phyloP scores from a whole-genome alignment of 495 filamentous ascomycete species.

The Penicillium riverlandense region DNA sequence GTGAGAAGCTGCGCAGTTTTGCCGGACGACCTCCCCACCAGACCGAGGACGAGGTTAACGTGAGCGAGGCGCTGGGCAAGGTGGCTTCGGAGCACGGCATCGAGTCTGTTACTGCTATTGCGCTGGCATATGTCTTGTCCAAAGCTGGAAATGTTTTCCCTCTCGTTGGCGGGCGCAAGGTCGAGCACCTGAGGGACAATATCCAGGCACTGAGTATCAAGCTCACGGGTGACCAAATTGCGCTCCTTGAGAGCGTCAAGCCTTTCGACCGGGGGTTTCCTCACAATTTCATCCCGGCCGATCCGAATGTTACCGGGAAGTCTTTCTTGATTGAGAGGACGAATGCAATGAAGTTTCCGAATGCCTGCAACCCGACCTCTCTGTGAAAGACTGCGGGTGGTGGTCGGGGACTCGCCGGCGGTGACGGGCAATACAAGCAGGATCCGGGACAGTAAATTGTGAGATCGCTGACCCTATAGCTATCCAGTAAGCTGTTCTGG shows the following conservation, averaged over 20 bases:
- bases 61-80: conserved; percentile 50
- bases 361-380: too few relatives aligned
- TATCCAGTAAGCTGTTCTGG: too few relatives aligned
- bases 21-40: conserved; percentile 23
- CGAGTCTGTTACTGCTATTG: conserved; percentile 28
- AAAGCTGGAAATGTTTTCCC: conserved; percentile 65
- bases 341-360: too few relatives aligned
- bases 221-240: conserved; percentile 51
- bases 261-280: conserved; percentile 58
- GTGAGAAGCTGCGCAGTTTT: conserved; percentile 19
- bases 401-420: too few relatives aligned
- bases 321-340: too few relatives aligned
- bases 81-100: conserved; percentile 48
- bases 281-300: conserved; percentile 22
- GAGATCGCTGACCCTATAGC: too few relatives aligned
- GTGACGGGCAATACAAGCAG: too few relatives aligned
- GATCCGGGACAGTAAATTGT: too few relatives aligned
- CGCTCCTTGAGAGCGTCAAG: conserved; percentile 51
- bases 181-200: conserved; percentile 58
- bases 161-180: conserved; percentile 59
- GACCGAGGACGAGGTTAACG: conserved; percentile 39
- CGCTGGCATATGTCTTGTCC: conserved; percentile 47
- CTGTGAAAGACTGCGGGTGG: too few relatives aligned
- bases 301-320: too few relatives aligned
- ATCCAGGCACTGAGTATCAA: conserved; percentile 52